Base-by-base conservation (phyloP, 805 yeast species). In the Candida nanaspora region DNA sequence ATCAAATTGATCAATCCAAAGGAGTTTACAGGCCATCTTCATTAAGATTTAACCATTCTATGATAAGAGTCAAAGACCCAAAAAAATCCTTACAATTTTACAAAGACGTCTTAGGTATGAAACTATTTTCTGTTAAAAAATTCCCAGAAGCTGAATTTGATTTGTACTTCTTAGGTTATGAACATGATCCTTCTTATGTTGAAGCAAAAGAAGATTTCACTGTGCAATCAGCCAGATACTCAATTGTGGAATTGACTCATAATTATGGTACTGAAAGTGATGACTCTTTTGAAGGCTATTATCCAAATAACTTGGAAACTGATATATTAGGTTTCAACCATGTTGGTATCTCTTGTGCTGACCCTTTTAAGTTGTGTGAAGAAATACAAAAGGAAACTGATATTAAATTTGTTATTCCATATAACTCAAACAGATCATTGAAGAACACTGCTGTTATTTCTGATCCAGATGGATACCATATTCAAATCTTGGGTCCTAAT, bases 251-350 rank as follows among this genome's bases (percentile, higher is more conserved):
- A 65, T 71, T 93, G 57, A 91, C 98, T 36, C 91, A 87, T 66
- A 93, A 93, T 67, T 91, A 87, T 82, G 98, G 98, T 19, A 86
- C 97, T 19, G 98, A 93, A 59, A 55, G 65, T 18, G 96, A 91
- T 46, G 70, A 73, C 15, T 70, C 72, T 4, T 86, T 87, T 65
- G 65, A 70, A 39, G 72, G 73, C 21, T 93, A 91, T 62, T 95
- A 88, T 63, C 79, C 76, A 47, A 87, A 88, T 61, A 45, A 53
- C 29, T 78, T 78, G 15, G 48, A 46, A 9, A 78, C 77, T 20
- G 69, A 77, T 34, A 81, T 82, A 20, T 81, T 77, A 55, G 98
- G 98, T 13, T 93, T 74, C 56, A 95, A 93, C 33, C 96, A 91
- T 65, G 74, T 86, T 45, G 85, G 95, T 50, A 65, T 93, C 25